Percentiles rank a stretch among this genome's conserved stretches.
Conservation (phyloP, 2,329 filamentous ascomycete species). For the Cladosporium sp. region DNA sequence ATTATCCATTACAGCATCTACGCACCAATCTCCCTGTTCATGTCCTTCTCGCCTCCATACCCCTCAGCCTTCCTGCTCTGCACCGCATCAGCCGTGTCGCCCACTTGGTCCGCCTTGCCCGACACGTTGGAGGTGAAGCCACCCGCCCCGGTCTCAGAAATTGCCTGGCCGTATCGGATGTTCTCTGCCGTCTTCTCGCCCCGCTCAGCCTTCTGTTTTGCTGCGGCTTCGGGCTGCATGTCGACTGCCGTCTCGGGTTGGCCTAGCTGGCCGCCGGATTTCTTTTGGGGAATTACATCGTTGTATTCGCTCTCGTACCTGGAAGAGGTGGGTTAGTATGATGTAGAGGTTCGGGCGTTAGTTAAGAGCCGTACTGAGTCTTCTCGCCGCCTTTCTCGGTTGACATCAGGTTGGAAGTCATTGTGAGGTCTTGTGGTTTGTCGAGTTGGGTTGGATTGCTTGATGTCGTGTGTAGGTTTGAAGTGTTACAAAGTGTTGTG, state of each 20-base stretch:
- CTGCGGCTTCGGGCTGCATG: conserved; percentile 25
- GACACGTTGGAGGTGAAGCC: conserved; percentile 45
- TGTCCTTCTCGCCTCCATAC: conserved; percentile 39
- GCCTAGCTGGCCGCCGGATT: conserved; percentile 55
- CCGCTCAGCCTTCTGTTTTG: conserved; percentile 34
- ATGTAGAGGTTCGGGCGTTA: conserved; percentile 2
- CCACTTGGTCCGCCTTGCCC: conserved; percentile 30
- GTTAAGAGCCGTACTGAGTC: conserved; percentile 46
- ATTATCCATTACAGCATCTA: conserved; percentile 23
- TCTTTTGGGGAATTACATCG: conserved; percentile 47
- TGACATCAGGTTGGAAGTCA: conserved; percentile 55
- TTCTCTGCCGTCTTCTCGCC: conserved; percentile 48
- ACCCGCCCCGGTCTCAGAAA: conserved; percentile 53
- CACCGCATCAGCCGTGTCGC: conserved; percentile 33
- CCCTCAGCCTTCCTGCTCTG: conserved; percentile 33
- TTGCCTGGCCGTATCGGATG: conserved; percentile 53
- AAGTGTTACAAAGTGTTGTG: too few relatives aligned
- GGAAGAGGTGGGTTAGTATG: not conserved
- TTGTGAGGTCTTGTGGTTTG: conserved; percentile 23
- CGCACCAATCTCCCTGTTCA: conserved; percentile 48
- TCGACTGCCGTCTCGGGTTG: conserved; percentile 30
- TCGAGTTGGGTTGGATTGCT: too few relatives aligned
- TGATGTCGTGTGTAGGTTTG: too few relatives aligned
- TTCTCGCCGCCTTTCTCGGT: conserved; percentile 58
- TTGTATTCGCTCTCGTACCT: conserved; percentile 57